These are phyloP conservation scores for Pulveroboletus ravenelii DNA, from an alignment of 768 basidiomycete genomes.

Conservation along the genomic window DNA sequence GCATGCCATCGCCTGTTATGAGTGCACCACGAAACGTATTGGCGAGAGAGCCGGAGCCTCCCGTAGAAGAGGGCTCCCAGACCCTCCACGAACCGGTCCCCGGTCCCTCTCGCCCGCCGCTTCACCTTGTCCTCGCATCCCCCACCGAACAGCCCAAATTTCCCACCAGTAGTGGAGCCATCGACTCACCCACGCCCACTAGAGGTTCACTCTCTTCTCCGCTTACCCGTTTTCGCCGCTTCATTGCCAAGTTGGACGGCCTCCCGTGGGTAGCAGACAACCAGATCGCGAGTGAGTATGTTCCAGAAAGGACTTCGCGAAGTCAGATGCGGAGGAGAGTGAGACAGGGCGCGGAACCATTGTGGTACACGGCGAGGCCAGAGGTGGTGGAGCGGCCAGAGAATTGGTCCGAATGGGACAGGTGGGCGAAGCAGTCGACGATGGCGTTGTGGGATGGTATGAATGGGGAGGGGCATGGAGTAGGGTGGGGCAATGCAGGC, in stretches of 20 bases:
- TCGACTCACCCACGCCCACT: slow-evolving; percentile 3
- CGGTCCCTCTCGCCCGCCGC: background rate
- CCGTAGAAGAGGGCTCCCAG: slow-evolving; percentile 14
- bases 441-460: slow-evolving; percentile 8
- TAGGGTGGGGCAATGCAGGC: background rate
- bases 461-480: background rate
- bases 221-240: slow-evolving; percentile 33
- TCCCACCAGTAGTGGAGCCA: background rate
- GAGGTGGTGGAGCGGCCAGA: slow-evolving; percentile 1
- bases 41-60: background rate
- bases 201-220: slow-evolving; percentile 10
- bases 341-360: slow-evolving; percentile 19
- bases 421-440: slow-evolving; percentile 22
- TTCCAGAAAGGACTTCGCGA: slow-evolving; percentile 32
- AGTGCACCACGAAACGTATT: background rate
- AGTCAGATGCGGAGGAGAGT: slow-evolving; percentile 10
- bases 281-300: slow-evolving; percentile 42
- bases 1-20: background rate
- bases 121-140: background rate
- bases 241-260: slow-evolving; percentile 32
- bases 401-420: slow-evolving; percentile 22
- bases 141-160: background rate
- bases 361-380: slow-evolving; percentile 26
- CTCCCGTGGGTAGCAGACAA: slow-evolving; percentile 43
- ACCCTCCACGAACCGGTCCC: slow-evolving; percentile 14